These are phyloP conservation scores for Deinandra increscens DNA, from an alignment of 129 eudicot genomes.

Conservation along the genomic window DNA sequence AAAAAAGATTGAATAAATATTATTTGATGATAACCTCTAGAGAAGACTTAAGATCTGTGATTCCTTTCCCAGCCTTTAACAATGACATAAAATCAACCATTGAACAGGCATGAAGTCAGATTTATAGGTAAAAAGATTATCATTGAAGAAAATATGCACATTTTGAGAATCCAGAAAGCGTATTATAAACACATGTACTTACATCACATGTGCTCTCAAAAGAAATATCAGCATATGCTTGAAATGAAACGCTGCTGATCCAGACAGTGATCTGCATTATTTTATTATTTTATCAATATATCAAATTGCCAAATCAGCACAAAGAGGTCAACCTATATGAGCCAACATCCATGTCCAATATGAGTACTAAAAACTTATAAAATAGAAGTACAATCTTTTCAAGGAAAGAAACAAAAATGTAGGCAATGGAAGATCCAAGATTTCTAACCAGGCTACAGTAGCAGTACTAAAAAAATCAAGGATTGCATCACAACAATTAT, in stretches of 20 bases:
- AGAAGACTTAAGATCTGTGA: slow-evolving; percentile 81
- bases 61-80: slow-evolving; percentile 86
- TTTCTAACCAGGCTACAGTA: background rate
- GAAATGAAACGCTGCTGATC: slow-evolving; percentile 85
- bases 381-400: background rate
- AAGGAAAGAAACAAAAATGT: background rate
- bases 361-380: background rate
- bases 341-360: background rate
- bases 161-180: background rate
- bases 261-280: slow-evolving; percentile 72
- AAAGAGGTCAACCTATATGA: background rate
- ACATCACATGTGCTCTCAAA: slow-evolving; percentile 85
- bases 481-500: background rate
- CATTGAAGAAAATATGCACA: background rate
- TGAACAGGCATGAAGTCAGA: slow-evolving; percentile 10
- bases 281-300: background rate
- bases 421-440: background rate
- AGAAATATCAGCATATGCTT: slow-evolving; percentile 79
- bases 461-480: background rate
- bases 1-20: slow-evolving; percentile 1
- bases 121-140: background rate
- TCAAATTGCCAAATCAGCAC: slow-evolving; percentile 1
- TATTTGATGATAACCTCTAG: slow-evolving; percentile 57
- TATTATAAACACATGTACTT: slow-evolving; percentile 39
- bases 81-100: slow-evolving; percentile 13